Evolutionary conservation across 768 basidiomycete genomes (phyloP), one percentile per base, ranked within the genome.

Genomic region (Hygrophoropsis aurantiaca): DNA sequence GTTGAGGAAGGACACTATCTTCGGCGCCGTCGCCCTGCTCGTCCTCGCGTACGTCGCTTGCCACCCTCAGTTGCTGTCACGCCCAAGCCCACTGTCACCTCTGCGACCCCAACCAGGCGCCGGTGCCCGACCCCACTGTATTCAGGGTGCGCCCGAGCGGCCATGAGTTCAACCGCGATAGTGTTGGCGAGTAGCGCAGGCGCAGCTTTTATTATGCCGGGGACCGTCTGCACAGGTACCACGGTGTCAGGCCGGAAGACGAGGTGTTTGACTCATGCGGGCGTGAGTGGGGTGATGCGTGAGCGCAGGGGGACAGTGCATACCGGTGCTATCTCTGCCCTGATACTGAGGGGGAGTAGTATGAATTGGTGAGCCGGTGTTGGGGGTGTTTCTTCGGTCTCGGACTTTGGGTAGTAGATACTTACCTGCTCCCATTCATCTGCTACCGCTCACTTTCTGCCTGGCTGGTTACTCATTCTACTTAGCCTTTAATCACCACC

Each of bases 201-300:
- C 63, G 87, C 49, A 87, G 85, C 52, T 93, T 91, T 73, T 93
- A 91, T 66, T 93, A 81, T 59, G 90, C 90, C 3, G 90, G 91
- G 69, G 90, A 93, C 61, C 85, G 83, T 52, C 64, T 93, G 62
- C 71, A 85, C 33, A 82, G 83, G 13, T 81, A 64, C 61, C 74
- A 78, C 57, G 64, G 68, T 25, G 62, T 55, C 46, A 67, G 54
- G 44, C 54, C 53, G 33, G 73, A 69, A 38, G 70, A 74, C 36
- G 64, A 64, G 11, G 61, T 67, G 53, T 70, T 64, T 47, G 69
- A 66, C 49, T 44, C 27, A 58, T n/a, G n/a, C n/a, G n/a, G n/a
- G n/a, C 37, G 52, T 54, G 15, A 65, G 59, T 32, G 44, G 36
- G 26, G 33, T 40, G 55, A 77, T 79, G 75, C 75, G 74, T 46